Percentiles rank a stretch among this genome's conserved stretches.
Conservation (phyloP, 2,329 filamentous ascomycete genomes). For the Decorospora gaudefroyi region DNA sequence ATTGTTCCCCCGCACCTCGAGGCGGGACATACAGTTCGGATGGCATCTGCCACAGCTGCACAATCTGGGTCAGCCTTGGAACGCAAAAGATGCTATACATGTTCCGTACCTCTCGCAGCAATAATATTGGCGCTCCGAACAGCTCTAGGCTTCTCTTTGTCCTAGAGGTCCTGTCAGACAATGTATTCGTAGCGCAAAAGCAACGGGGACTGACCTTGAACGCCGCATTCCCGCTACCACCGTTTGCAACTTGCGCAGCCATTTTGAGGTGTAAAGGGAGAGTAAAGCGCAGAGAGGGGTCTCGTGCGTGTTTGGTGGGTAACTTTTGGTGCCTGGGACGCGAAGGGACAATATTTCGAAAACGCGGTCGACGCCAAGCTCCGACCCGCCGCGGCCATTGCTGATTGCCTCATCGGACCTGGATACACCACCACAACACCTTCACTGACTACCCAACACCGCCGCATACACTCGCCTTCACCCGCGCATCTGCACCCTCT, state of each 20-base stretch:
- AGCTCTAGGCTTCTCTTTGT: constrained; percentile 98
- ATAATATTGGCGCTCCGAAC: constrained; percentile 96
- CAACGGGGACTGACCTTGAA: constrained; percentile 60
- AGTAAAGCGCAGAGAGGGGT: constrained; percentile 23
- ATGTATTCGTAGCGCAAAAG: constrained; percentile 35
- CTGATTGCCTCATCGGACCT: too few species aligned
- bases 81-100: constrained; percentile 22
- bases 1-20: constrained; percentile 25
- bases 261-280: constrained; percentile 29
- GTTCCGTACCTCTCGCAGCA: constrained; percentile 79
- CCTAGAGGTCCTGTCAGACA: constrained; percentile 55
- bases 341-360: constrained; percentile 33
- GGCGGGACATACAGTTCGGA: constrained; percentile 69
- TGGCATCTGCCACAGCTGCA: constrained; percentile 91
- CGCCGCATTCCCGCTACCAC: constrained; percentile 61
- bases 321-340: constrained; percentile 33
- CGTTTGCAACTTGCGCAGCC: constrained; percentile 41
- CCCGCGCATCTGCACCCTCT: constrained; percentile 4
- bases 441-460: constrained; percentile 27
- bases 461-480: constrained; percentile 1
- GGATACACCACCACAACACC: constrained; percentile 28
- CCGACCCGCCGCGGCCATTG: constrained; percentile 28
- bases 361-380: constrained; percentile 25
- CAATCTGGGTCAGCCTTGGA: constrained; percentile 27
- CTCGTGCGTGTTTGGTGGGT: constrained; percentile 28